Conservation (phyloP, 2,329 filamentous ascomycete species). For the Aspergillus ruber region DNA sequence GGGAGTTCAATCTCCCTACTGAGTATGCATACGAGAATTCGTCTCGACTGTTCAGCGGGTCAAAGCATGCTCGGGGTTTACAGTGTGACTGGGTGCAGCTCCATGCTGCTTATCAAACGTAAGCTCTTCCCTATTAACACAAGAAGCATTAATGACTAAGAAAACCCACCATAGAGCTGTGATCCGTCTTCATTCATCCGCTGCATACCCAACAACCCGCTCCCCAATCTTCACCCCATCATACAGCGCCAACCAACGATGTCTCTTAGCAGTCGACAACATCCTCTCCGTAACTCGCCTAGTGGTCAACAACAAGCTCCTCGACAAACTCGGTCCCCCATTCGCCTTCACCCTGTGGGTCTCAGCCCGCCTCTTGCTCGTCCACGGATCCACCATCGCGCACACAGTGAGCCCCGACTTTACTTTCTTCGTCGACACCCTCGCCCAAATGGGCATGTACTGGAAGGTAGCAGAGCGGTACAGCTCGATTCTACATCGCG, state of each 20-base stretch:
- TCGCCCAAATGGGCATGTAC: slow-evolving; percentile 71
- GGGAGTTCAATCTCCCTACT: slow-evolving; percentile 75
- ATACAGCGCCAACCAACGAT: slow-evolving; percentile 76
- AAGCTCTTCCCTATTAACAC: slow-evolving; percentile 24
- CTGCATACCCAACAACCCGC: slow-evolving; percentile 82
- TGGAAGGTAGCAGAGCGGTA: slow-evolving; percentile 86
- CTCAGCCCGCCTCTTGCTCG: slow-evolving; percentile 74
- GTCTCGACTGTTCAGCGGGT: slow-evolving; percentile 63
- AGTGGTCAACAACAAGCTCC: slow-evolving; percentile 65
- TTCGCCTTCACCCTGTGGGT: slow-evolving; percentile 94
- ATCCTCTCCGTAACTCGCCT: slow-evolving; percentile 73
- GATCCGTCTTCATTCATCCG: slow-evolving; percentile 84
- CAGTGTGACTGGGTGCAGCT: slow-evolving; percentile 87
- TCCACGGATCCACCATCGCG: slow-evolving; percentile 85
- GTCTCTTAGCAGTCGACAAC: slow-evolving; percentile 74
- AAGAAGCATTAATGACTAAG: not conserved
- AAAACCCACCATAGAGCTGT: slow-evolving; percentile 55
- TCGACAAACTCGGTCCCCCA: slow-evolving; percentile 76
- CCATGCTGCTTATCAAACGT: slow-evolving; percentile 83
- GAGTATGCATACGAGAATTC: slow-evolving; percentile 72
- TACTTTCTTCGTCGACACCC: slow-evolving; percentile 71
- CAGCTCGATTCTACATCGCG: slow-evolving; percentile 68
- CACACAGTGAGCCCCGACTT: slow-evolving; percentile 75
- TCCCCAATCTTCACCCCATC: slow-evolving; percentile 86
- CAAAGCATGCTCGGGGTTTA: slow-evolving; percentile 60